These are phyloP conservation scores for Cercis canadensis DNA, from an alignment of 306 rosid genomes.

Conservation along the genomic window DNA sequence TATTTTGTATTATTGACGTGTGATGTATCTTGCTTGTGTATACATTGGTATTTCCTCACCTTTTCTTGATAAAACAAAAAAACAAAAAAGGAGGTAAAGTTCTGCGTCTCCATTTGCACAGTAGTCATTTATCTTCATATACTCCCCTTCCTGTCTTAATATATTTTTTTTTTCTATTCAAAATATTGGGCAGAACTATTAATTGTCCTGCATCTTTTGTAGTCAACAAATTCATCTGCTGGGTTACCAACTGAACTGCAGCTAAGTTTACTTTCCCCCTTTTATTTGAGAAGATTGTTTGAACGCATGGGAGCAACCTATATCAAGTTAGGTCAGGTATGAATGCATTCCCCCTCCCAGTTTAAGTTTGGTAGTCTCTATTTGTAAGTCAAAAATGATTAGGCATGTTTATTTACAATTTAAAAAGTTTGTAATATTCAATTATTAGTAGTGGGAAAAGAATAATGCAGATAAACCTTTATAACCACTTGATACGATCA, in stretches of 20 bases:
- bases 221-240: conserved; percentile 74
- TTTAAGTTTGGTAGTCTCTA: conserved; percentile 11
- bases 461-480: conserved; percentile 10
- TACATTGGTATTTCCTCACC: too few relatives aligned
- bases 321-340: conserved; percentile 94
- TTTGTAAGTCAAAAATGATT: background rate
- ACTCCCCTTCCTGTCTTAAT: background rate
- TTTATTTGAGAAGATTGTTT: conserved; percentile 81
- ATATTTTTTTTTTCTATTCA: background rate
- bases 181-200: conserved; percentile 26
- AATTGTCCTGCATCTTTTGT: conserved; percentile 39
- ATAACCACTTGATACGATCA: conserved; percentile 23
- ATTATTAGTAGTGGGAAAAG: conserved; percentile 12
- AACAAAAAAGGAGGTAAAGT: too few relatives aligned
- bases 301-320: conserved; percentile 98
- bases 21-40: too few relatives aligned
- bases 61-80: too few relatives aligned
- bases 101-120: background rate
- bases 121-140: background rate
- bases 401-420: background rate
- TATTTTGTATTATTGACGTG: too few relatives aligned
- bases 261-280: conserved; percentile 82
- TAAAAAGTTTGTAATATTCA: conserved; percentile 16
- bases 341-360: conserved; percentile 5
- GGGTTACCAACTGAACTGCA: conserved; percentile 73